Evolutionary conservation across 176 grass and related monocot genomes (phyloP).

Genomic region (Carex cristatella): DNA sequence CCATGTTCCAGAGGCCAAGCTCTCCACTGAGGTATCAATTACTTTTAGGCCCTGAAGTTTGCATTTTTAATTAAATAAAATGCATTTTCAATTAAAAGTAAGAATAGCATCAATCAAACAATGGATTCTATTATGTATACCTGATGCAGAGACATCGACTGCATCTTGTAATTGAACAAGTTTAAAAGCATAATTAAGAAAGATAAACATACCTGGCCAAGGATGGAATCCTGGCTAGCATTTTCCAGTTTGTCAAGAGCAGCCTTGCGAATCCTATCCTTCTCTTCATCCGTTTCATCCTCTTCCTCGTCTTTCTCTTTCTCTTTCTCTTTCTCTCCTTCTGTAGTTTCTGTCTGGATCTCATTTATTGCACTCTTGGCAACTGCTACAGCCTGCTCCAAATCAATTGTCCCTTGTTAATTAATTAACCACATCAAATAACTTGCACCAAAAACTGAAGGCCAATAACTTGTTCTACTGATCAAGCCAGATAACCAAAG

Average conservation of each 20-base stretch:
- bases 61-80: neutral
- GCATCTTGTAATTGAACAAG: neutral
- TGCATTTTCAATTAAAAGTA: slow-evolving; percentile 2
- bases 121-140: neutral
- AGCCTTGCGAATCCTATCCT: slow-evolving; percentile 32
- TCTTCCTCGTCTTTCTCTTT: slow-evolving; percentile 20
- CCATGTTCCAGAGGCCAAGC: slow-evolving; percentile 69
- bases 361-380: slow-evolving; percentile 74
- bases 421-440: neutral
- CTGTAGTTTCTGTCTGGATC: slow-evolving; percentile 32
- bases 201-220: slow-evolving; percentile 51
- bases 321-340: slow-evolving; percentile 20
- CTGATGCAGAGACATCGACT: neutral
- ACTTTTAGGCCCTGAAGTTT: slow-evolving; percentile 74
- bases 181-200: neutral
- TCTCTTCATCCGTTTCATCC: slow-evolving; percentile 22
- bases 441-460: slow-evolving; percentile 21
- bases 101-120: neutral
- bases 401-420: neutral
- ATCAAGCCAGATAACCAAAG: neutral
- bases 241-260: slow-evolving; percentile 73
- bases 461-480: neutral
- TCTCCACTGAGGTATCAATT: slow-evolving; percentile 82
- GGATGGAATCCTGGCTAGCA: slow-evolving; percentile 74
- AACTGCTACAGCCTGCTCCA: slow-evolving; percentile 74